Evolutionary conservation across 2,329 filamentous ascomycete genomes (phyloP), one percentile per base, ranked within the genome.

Genomic region (Ascochyta lentis): DNA sequence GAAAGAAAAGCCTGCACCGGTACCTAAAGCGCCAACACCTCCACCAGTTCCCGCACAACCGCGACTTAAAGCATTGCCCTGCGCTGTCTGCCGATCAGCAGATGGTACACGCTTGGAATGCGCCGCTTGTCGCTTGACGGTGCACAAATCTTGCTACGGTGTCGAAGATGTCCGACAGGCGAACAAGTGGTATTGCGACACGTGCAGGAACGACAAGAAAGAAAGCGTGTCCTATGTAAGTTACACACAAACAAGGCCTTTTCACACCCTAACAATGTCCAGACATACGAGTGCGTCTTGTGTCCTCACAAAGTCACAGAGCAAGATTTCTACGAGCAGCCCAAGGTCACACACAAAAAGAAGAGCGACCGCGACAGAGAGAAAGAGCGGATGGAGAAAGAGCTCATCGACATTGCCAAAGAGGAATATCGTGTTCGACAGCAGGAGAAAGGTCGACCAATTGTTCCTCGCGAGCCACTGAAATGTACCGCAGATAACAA

Each of bases 401-500:
- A 97, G 70, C 86, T 92, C 70, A 89, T 92, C 6, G 84, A 87
- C 49, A 90, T 89, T 65, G 89, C 89, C 7, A 89, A 88, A 45
- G 89, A 94, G n/a, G 88, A 88, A 52, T 96, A 96, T 74, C 86
- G 86, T 37, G 89, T 89, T 72, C 88, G 86, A 69, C 94, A 99
- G 76, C 86, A 91, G 70, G 89, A 94, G 58, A 86, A 89, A 67
- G 92, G 92, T 64, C 89, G 93, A 43, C 94, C 95, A 1, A 77
- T 89, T 33, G 86, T 91, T 61, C 95, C 95, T 24, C 86, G 95
- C 43, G 95, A 98, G 73, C 89, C 95, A 3, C 80, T 99, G 60
- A 99, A 99, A 78, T 87, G 91, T 44, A 99, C 95, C 0, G 91
- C 90, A 4, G 92, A 96, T 72, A 98, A 98, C 78, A 98, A 98